Evolutionary conservation across 139 green algal species (phyloP), one percentile per base, ranked within the genome.

Genomic region (Volvox reticuliferus): DNA sequence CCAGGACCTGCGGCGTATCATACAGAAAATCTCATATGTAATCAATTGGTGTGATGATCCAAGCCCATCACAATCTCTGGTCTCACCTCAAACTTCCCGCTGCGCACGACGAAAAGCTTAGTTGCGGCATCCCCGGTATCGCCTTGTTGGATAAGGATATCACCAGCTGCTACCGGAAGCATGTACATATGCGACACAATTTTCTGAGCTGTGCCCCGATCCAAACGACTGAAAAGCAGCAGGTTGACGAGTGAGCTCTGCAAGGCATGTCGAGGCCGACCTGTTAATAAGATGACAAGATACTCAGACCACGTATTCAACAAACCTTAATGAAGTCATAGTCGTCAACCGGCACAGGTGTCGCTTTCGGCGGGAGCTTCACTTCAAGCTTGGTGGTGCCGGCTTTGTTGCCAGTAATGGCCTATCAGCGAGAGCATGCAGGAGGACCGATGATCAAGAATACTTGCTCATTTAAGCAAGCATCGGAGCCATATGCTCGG

Each of bases 91-190:
- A 99, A 99, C 84, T 97, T 95, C 6, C 98, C 98, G 20, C 68
- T 92, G 86, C 98, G 98, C 26, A 99, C 97, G 0, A 99, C 94
- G 82, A 98, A 99, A 86, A 99, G 92, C 94, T 99, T 97, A 13
- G 94, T 94, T n/a, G 97, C 96, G 13, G 94, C 94, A 44, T 97
- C 82, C n/a, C 97, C 96, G n/a, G 93, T 96, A 91, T 99, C 98
- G 1, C 97, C 97, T 91, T 99, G 95, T 83, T 96, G 95, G 89
- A 99, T 99, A 13, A 99, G 94, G 37, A 99, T 98, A 61, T 99
- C 98, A 5, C 94, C 95, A 13, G 95, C 94, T 33, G 80, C 12
- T 20, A 96, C 93, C 17, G 79, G 81, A 18, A 88, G 65, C 69
- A 80, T 73, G 68, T 92, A 94, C 91, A 94, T 97, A 26, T 95